phyloP scores from a whole-genome alignment of 352 stramenopile species.

The Phytophthora vignae region DNA sequence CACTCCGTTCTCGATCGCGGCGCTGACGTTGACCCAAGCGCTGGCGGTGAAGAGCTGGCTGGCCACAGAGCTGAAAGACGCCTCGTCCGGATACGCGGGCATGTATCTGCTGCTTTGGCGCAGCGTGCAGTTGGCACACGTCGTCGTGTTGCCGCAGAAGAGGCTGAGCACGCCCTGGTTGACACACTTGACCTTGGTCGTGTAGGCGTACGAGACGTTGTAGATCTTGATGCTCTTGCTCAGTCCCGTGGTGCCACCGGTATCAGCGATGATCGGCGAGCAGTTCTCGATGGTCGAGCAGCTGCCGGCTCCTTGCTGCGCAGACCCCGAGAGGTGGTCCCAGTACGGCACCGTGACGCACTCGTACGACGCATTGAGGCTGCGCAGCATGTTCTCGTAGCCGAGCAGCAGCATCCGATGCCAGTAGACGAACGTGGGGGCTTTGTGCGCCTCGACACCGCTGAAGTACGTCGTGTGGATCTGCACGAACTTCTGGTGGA shows the following conservation, averaged over 20 bases:
- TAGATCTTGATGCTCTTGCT: conserved; percentile 30
- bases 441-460: conserved; percentile 56
- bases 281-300: conserved; percentile 52
- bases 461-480: conserved; percentile 58
- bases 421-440: conserved; percentile 81
- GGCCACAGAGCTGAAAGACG: conserved; percentile 51
- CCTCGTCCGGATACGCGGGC: conserved; percentile 36
- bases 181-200: conserved; percentile 36
- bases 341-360: conserved; percentile 73
- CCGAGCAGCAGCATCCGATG: conserved; percentile 68
- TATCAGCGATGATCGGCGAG: conserved; percentile 43
- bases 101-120: conserved; percentile 18
- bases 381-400: conserved; percentile 82
- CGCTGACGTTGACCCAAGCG: conserved; percentile 30
- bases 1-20: conserved; percentile 48
- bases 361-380: conserved; percentile 39
- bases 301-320: conserved; percentile 11
- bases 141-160: conserved; percentile 55
- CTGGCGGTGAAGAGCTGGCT: conserved; percentile 52
- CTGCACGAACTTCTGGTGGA: conserved; percentile 64
- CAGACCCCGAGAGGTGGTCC: conserved; percentile 53
- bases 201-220: conserved; percentile 34
- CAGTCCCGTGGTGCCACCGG: conserved; percentile 33
- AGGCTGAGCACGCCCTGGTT: conserved; percentile 38
- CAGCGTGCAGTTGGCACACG: conserved; percentile 48